Evolutionary conservation across 768 basidiomycete species (phyloP), one percentile per base, ranked within the genome.

Genomic region (Tylopilus intermedius): DNA sequence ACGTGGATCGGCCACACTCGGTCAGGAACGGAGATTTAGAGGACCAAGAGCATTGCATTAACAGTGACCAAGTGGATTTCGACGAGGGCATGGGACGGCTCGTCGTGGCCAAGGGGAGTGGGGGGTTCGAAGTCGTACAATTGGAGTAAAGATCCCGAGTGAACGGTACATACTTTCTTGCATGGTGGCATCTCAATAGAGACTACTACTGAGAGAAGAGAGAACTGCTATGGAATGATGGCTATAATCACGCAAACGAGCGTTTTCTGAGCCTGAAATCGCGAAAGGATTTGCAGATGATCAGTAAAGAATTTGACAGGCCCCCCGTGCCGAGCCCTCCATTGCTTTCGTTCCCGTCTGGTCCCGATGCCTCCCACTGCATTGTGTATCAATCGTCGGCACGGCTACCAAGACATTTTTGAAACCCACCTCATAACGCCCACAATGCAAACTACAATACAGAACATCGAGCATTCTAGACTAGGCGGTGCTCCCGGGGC

Each of bases 31-130:
- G 49, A 21, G 50, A 27, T 37, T 43, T 22, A 24, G 32, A 4
- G 8, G 39, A 40, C 9, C 27, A 47, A 50, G 44, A 26, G 26
- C 11, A 26, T 1, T 11, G 5, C 24, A 5, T 7, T 27, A 32
- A 40, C 18, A 57, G 52, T 9, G 63, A 67, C 47, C 58, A 43
- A 45, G 59, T 69, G 42, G 66, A 67, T 40, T 67, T 67, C 30
- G 66, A 67, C 18, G 66, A 67, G 47, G 63, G 66, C 2, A 67
- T 66, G 57, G 67, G 67, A 22, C 63, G 67, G 18, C 53, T 69
- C 14, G 67, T 67, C 32, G 63, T 67, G 44, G 61, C 61, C 11
- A 66, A 45, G 15, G 58, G 45, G 49, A 32, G 42, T 18, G 66
- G 67, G 2, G 67, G 62, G 4, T 65, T 67, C 26, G 68, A 67